A percentile compares a stretch with the other conserved stretches of the same genome.
Evolutionary conservation across 2,329 filamentous ascomycete genomes (phyloP).

Genomic region (Aureobasidium sp.): DNA sequence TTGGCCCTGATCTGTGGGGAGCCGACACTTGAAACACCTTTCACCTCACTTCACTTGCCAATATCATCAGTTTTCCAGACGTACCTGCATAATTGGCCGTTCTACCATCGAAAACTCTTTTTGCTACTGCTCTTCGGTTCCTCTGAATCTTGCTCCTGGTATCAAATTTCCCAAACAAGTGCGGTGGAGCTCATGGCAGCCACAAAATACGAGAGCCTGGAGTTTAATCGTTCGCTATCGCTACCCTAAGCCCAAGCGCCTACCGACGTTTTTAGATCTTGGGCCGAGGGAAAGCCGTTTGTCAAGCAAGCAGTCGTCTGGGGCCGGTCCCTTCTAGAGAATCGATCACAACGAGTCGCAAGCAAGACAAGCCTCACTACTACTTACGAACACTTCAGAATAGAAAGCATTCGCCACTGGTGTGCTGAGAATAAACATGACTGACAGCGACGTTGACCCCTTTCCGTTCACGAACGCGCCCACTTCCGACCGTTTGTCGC

Average conservation of each 20-base stretch:
- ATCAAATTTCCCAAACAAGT: conserved; percentile 1
- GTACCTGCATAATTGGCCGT: conserved; percentile 2
- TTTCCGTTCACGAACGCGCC: neutral
- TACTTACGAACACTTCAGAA: neutral
- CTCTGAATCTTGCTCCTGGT: neutral
- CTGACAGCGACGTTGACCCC: neutral
- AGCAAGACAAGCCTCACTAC: neutral
- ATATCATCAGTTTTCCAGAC: neutral
- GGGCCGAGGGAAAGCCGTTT: conserved; percentile 10
- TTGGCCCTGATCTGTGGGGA: conserved; percentile 9
- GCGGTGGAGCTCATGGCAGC: conserved; percentile 4
- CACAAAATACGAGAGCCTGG: conserved; percentile 12
- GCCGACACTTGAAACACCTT: conserved; percentile 3
- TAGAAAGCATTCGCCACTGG: neutral
- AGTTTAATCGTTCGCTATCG: conserved; percentile 7
- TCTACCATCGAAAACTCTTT: conserved; percentile 3
- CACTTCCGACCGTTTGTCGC: neutral
- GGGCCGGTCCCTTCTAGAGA: neutral
- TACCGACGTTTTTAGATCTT: conserved; percentile 1
- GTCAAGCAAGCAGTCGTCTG: neutral
- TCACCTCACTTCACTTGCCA: neutral
- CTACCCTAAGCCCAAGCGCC: neutral
- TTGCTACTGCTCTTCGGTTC: neutral
- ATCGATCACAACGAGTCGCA: neutral
- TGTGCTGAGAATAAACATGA: neutral